Evolutionary conservation across 176 grass and related monocot species (phyloP).

Genomic region (Oryza brachyantha): DNA sequence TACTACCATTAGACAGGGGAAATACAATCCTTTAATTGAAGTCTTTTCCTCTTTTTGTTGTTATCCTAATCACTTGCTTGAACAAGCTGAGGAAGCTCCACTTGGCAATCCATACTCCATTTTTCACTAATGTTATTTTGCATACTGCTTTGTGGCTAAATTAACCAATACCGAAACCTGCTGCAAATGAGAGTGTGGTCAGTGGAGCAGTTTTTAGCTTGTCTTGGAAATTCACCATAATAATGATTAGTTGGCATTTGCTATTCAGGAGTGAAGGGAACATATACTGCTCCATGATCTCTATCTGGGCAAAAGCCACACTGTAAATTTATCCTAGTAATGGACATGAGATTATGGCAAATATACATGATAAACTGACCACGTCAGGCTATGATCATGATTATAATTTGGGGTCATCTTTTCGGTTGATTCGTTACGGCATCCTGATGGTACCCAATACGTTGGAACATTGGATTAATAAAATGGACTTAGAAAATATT

Average conservation of each 20-base stretch:
- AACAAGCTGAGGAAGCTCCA: slow-evolving; percentile 3
- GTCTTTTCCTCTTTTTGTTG: not conserved
- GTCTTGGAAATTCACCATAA: not conserved
- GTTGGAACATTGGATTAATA: not conserved
- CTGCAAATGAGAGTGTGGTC: not conserved
- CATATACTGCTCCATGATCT: too few species aligned
- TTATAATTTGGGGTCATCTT: not conserved
- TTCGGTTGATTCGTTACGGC: not conserved
- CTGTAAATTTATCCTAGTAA: not conserved
- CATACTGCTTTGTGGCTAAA: not conserved
- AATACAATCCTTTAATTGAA: not conserved
- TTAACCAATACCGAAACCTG: not conserved
- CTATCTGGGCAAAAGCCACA: too few species aligned
- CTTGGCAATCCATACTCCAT: not conserved
- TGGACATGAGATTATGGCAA: not conserved
- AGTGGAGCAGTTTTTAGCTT: not conserved
- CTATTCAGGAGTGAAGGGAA: not conserved
- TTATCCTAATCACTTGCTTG: not conserved
- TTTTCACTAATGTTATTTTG: not conserved
- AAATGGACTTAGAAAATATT: not conserved
- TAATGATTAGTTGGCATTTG: not conserved
- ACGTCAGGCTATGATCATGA: not conserved
- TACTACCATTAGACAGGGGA: not conserved
- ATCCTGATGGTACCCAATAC: not conserved
- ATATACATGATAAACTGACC: not conserved